phyloP scores from a whole-genome alignment of 805 yeast species.

The Saturnispora bothae region DNA sequence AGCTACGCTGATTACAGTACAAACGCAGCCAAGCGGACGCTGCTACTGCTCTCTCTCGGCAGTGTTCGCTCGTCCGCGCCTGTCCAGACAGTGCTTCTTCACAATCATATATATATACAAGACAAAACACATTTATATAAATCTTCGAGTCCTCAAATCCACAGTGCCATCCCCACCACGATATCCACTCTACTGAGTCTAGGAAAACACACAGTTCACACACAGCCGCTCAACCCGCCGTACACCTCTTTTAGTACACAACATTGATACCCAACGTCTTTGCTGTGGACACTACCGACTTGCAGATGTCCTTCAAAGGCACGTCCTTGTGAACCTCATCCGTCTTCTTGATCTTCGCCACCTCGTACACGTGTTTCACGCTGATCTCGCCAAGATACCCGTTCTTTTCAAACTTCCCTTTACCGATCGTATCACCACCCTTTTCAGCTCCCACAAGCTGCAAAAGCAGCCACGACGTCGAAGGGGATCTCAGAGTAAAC shows the following conservation, averaged over 20 bases:
- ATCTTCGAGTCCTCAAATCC: no score
- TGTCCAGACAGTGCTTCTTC: no score
- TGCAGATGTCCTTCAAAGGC: conserved; percentile 66
- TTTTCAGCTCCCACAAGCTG: conserved; percentile 73
- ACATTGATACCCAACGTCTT: conserved; percentile 79
- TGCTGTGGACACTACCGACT: conserved; percentile 82
- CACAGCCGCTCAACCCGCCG: no score
- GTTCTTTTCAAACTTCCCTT: conserved; percentile 40
- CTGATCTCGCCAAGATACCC: conserved; percentile 34
- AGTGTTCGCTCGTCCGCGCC: no score
- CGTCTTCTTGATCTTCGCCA: conserved; percentile 84
- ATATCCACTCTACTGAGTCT: no score
- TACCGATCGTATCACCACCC: conserved; percentile 65
- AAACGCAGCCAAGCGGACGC: no score
- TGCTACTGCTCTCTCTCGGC: no score
- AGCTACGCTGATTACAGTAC: no score
- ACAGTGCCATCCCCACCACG: no score
- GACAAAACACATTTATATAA: no score
- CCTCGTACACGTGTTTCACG: conserved; percentile 85
- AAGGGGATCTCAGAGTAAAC: conserved; percentile 84
- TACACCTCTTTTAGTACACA: no score
- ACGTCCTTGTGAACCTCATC: conserved; percentile 69
- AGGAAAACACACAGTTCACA: not conserved
- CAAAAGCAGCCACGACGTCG: conserved; percentile 76
- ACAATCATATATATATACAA: no score